phyloP scores from a whole-genome alignment of 169 alveolate species.

The Besnoitia besnoiti region DNA sequence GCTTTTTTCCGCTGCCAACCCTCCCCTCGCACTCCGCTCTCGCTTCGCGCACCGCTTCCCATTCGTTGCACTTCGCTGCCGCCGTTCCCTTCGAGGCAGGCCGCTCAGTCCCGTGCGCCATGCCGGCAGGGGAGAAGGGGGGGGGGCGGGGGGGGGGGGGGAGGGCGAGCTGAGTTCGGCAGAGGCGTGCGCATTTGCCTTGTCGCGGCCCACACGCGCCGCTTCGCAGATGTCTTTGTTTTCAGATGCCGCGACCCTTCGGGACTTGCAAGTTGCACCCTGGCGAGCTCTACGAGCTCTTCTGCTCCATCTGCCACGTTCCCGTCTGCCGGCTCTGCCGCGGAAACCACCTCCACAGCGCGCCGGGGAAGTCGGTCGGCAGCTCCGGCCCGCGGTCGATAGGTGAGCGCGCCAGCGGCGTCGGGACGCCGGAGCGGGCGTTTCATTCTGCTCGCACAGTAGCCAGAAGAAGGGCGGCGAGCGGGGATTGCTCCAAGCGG shows the following conservation, averaged over 20 bases:
- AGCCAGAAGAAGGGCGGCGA: background rate
- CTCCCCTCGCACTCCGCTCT: too few species aligned
- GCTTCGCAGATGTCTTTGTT: background rate
- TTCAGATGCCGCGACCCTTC: slow-evolving; percentile 82
- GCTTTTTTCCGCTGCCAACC: background rate
- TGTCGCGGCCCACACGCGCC: background rate
- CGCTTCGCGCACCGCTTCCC: too few species aligned
- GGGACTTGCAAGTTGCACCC: slow-evolving; percentile 81
- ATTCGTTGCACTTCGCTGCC: too few species aligned
- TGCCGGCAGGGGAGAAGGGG: too few species aligned
- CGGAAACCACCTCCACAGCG: slow-evolving; percentile 80
- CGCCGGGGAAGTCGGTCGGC: background rate
- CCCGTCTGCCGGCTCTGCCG: slow-evolving; percentile 86
- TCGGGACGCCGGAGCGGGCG: background rate
- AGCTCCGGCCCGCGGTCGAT: background rate
- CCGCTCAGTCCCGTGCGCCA: too few species aligned
- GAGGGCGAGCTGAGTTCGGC: too few species aligned
- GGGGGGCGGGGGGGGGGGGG: too few species aligned
- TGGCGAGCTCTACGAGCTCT: slow-evolving; percentile 76
- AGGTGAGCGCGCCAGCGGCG: background rate
- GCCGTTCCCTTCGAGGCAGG: too few species aligned
- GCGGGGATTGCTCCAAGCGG: too few species aligned
- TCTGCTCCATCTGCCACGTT: slow-evolving; percentile 81
- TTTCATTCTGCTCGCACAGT: background rate
- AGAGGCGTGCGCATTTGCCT: too few species aligned